Evolutionary conservation across 2,329 filamentous ascomycete species (phyloP), one percentile per base, ranked within the genome.

Genomic region (Beauveria medogensis): DNA sequence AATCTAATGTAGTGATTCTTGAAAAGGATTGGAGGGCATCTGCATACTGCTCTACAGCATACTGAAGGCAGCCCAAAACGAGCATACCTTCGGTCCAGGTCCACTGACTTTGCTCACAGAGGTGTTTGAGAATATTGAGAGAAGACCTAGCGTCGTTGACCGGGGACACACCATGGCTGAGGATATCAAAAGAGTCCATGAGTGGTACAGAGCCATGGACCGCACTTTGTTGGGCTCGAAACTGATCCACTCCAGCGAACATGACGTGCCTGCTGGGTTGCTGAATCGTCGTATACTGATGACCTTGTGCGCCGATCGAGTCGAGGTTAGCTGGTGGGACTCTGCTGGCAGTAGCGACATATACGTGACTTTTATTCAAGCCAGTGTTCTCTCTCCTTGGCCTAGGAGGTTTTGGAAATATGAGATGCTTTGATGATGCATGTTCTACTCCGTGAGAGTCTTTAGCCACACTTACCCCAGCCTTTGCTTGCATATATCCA

Each of bases 31-130:
- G 82, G 52, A 89, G 73, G 18, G 90, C 88, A 64, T 91, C 88
- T 64, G 89, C 83, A 70, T 94, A 96, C 69, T 91, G 86, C 64
- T 91, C 91, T 16, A 97, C 76, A 8, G 90, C 92, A 75, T 97
- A 97, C 55, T 93, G 88, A 62, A 99, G 79, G 74, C 94, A 97
- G 2, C 94, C 94, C 44, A 90, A 91, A 7, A 97, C 79, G 44
- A 97, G 79, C 78, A 97, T 92, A 2, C 94, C 94, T 70, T 97
- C 93, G 58, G 92, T 83, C 94, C 94, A 99, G 67, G 86, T 83
- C 90, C 91, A 94, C 10, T 81, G 82, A 68, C 88, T 91, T 71
- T 93, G 88, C 67, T 89, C 85, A 70, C 91, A 96, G 7, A 95
- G 75, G 64, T 80, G 84, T 18, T 84, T 86, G 22, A 96, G 78